phyloP scores from a whole-genome alignment of 306 rosid genomes.

The apple (Malus domestica) region DNA sequence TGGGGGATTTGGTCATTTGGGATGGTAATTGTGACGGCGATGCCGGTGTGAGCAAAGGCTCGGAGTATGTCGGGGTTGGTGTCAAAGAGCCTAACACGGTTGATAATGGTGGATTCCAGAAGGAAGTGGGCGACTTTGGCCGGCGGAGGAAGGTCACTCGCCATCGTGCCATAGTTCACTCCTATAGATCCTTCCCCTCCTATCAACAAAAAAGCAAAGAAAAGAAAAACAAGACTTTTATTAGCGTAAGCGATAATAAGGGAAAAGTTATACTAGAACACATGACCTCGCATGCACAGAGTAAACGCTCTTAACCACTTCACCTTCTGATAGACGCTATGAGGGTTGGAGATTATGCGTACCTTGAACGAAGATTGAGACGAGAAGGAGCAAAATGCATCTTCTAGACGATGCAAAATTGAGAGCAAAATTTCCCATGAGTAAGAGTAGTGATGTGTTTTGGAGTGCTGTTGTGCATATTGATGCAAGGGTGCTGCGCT shows the following conservation, averaged over 20 bases:
- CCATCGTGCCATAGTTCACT: conserved; percentile 70
- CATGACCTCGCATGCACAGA: background rate
- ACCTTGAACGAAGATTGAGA: conserved; percentile 34
- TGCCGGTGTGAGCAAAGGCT: conserved; percentile 50
- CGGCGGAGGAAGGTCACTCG: conserved; percentile 65
- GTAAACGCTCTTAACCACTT: too few relatives aligned
- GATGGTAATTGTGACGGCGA: conserved; percentile 43
- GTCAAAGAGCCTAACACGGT: conserved; percentile 49
- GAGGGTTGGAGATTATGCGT: background rate
- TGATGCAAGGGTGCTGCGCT: background rate
- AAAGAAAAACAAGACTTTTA: too few relatives aligned
- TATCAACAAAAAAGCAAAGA: background rate
- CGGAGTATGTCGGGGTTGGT: conserved; percentile 39
- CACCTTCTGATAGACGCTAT: too few relatives aligned
- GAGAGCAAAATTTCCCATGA: conserved; percentile 28
- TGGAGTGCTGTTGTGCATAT: background rate
- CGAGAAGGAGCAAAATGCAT: conserved; percentile 24
- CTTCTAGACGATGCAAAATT: conserved; percentile 6
- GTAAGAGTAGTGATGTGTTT: background rate
- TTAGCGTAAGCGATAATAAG: too few relatives aligned
- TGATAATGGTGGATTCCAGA: conserved; percentile 41
- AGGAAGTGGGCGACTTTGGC: conserved; percentile 48
- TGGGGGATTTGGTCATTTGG: conserved; percentile 58
- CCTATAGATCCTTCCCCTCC: conserved; percentile 48
- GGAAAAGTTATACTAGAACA: too few relatives aligned